Percentiles rank a stretch among this genome's conserved stretches.
Evolutionary conservation across 176 grass and related monocot genomes (phyloP).

Genomic region (Triticum timopheevii): DNA sequence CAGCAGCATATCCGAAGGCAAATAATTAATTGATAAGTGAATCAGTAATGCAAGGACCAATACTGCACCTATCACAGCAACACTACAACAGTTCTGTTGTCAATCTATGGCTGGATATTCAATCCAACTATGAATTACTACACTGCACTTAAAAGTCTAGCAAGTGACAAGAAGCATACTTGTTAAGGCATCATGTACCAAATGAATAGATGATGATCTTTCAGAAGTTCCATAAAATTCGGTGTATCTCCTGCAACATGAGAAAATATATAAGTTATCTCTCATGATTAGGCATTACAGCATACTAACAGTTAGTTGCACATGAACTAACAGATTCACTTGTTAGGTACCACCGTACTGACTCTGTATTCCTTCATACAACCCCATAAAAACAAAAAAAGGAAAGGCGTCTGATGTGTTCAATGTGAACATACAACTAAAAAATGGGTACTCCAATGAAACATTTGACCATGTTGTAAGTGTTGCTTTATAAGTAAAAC

Average conservation of each 20-base stretch:
- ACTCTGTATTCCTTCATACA: background rate
- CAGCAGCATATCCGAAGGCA: conserved; percentile 16
- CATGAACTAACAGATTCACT: background rate
- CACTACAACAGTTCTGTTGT: background rate
- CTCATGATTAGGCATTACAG: background rate
- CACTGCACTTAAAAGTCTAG: background rate
- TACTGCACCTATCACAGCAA: background rate
- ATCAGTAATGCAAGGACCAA: background rate
- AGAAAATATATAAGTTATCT: conserved; percentile 16
- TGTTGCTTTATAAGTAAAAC: conserved; percentile 23
- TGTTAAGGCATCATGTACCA: conserved; percentile 96
- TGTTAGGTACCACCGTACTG: background rate
- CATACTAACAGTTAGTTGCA: background rate
- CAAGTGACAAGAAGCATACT: conserved; percentile 57
- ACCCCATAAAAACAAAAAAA: background rate
- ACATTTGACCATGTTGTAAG: background rate
- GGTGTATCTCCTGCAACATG: conserved; percentile 84
- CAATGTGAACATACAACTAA: conserved; percentile 6
- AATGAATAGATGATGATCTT: conserved; percentile 74
- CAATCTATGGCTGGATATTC: background rate
- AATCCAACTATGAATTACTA: background rate
- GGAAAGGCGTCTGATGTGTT: background rate
- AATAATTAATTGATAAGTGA: background rate
- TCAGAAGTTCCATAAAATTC: conserved; percentile 97
- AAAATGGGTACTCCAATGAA: background rate